Base-by-base conservation (phyloP, 345 rosid genomes). In the Populus tremula region DNA sequence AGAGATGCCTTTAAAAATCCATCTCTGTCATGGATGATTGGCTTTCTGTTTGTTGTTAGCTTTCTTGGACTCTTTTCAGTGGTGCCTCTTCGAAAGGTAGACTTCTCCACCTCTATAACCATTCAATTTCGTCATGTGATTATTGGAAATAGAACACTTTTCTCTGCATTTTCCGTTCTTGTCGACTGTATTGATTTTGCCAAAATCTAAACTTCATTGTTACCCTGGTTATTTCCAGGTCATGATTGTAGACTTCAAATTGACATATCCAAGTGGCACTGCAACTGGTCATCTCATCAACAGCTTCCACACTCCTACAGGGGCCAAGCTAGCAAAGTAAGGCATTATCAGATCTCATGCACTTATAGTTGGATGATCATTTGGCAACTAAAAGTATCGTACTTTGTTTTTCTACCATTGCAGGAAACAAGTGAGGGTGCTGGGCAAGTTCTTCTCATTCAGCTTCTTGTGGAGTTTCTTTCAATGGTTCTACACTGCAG, bases 391-490 rank as follows among this genome's bases (percentile, higher is more conserved):
- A 39, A 23, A 56, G 14, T 23, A 59, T 59, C 6, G 0, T n/a
- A 59, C 64, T 41, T 38, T 69, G 12, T 43, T 43, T 54, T 8
- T 35, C 8, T 50, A 5, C 62, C 73, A 23, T 47, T 74, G 69
- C 45, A 82, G 84, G 79, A 74, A 82, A 62, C 84, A 82, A 67
- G 84, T 78, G 35, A 71, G 70, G 53, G 70, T 76, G 29, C 35
- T 82, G 76, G 81, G 81, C 3, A 78, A 77, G 23, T 82, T 82
- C 66, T 82, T 82, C 72, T 73, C 81, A 2, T 69, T 82, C 54
- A 82, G 84, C 81, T 82, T 82, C 72, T 54, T 82, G 56, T 82
- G 84, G 84, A 81, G 81, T 33, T 82, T 82, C 76, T 82, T 82
- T 14, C 84, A 82, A n/a, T 82, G 84, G 84, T 82, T 82, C 64